Conservation (phyloP, 768 basidiomycete species). For the Scleroderma bovista region DNA sequence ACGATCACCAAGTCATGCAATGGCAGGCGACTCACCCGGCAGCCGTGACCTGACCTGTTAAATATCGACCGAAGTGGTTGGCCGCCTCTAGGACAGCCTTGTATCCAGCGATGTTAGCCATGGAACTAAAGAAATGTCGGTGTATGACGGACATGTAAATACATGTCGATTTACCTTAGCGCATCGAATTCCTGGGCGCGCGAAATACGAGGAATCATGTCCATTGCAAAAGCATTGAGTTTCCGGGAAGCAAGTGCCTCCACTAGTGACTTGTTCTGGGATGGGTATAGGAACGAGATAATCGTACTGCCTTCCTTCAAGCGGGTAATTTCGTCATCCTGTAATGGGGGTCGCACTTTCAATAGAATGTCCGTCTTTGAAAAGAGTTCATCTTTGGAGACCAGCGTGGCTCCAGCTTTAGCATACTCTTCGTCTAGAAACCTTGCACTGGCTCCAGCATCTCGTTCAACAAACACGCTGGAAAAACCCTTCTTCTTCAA, state of each 20-base stretch:
- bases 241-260: slow-evolving; percentile 62
- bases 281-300: slow-evolving; percentile 80
- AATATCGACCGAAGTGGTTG: slow-evolving; percentile 82
- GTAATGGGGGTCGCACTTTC: slow-evolving; percentile 77
- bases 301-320: slow-evolving; percentile 74
- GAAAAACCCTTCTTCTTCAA: slow-evolving; percentile 81
- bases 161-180: slow-evolving; percentile 48
- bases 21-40: slow-evolving; percentile 58
- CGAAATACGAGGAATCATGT: slow-evolving; percentile 87
- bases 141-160: neutral
- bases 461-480: slow-evolving; percentile 65
- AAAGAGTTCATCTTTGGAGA: slow-evolving; percentile 68
- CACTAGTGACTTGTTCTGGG: slow-evolving; percentile 72
- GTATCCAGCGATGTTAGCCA: slow-evolving; percentile 94
- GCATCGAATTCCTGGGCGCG: slow-evolving; percentile 89
- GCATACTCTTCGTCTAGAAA: slow-evolving; percentile 78
- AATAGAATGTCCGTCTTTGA: slow-evolving; percentile 68
- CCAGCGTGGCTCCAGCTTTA: slow-evolving; percentile 74
- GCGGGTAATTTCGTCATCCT: slow-evolving; percentile 52
- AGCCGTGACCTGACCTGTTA: slow-evolving; percentile 88
- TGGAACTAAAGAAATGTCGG: slow-evolving; percentile 48
- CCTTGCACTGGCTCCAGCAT: slow-evolving; percentile 67
- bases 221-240: slow-evolving; percentile 82
- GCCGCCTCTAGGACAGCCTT: slow-evolving; percentile 89
- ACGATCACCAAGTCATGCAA: slow-evolving; percentile 3